These are phyloP conservation scores for Zymoseptoria tritici DNA, from an alignment of 2,329 filamentous ascomycete species.

Conservation along the genomic window DNA sequence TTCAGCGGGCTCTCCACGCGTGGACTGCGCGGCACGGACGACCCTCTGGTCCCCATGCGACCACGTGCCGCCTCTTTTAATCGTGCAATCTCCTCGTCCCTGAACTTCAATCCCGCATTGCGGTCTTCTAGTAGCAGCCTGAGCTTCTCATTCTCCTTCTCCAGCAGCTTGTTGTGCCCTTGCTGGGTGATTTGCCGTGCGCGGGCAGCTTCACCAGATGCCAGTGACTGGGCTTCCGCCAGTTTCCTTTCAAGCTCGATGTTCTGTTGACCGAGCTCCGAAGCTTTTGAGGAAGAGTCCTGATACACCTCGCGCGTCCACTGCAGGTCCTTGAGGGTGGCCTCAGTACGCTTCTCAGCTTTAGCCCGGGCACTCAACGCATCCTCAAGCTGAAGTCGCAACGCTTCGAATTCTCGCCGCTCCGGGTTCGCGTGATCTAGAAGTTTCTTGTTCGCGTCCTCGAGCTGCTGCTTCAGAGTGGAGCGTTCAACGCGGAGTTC, in stretches of 20 bases:
- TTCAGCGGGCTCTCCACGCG: constrained; percentile 26
- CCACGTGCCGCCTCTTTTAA: constrained; percentile 28
- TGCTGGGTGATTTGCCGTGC: constrained; percentile 21
- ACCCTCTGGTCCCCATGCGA: constrained; percentile 30
- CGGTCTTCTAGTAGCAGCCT: constrained; percentile 22
- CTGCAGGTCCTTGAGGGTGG: constrained; percentile 43
- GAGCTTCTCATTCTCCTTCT: constrained; percentile 23
- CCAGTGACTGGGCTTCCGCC: constrained; percentile 18
- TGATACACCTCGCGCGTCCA: constrained; percentile 56
- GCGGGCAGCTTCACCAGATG: constrained; percentile 22
- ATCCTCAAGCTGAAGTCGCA: constrained; percentile 17
- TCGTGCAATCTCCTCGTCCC: constrained; percentile 30
- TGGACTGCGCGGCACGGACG: constrained; percentile 32
- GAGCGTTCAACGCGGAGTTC: constrained; percentile 22
- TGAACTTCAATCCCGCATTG: constrained; percentile 23
- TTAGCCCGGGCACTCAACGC: constrained; percentile 21
- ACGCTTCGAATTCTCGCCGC: constrained; percentile 26
- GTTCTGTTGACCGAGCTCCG: constrained; percentile 42
- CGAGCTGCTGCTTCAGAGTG: constrained; percentile 24
- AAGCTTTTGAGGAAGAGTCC: constrained; percentile 45
- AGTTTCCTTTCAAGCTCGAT: constrained; percentile 37
- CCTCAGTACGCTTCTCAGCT: constrained; percentile 26
- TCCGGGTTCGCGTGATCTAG: constrained; percentile 27
- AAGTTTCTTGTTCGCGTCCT: constrained; percentile 22
- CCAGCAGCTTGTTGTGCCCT: constrained; percentile 14